Evolutionary conservation across 1,284 basidiomycete genomes (phyloP).

Genomic region (Apiotrichum gracile): DNA sequence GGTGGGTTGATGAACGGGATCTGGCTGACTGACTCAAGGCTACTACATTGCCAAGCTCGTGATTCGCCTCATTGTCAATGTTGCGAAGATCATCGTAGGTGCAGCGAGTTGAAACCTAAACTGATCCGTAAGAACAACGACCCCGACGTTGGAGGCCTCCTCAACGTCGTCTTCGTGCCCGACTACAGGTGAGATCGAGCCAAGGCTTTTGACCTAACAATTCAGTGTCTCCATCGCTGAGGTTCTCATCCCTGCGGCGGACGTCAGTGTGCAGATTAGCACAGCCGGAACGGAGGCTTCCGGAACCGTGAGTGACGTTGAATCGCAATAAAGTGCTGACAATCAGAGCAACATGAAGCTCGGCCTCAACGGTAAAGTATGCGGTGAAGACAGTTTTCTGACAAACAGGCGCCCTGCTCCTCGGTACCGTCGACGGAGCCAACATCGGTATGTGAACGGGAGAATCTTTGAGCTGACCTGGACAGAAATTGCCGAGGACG

Average conservation of each 20-base stretch:
- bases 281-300: constrained; percentile 80
- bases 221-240: constrained; percentile 71
- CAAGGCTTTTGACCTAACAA: neutral
- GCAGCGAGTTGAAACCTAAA: neutral
- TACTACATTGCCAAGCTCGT: constrained; percentile 56
- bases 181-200: constrained; percentile 57
- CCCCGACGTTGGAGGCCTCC: constrained; percentile 73
- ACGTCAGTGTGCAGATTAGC: constrained; percentile 87
- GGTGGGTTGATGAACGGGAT: constrained; percentile 13
- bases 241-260: constrained; percentile 81
- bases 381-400: neutral
- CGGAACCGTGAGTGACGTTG: constrained; percentile 31
- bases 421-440: constrained; percentile 68
- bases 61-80: constrained; percentile 86
- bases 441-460: constrained; percentile 59
- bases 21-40: constrained; percentile 13
- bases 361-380: constrained; percentile 49
- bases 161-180: constrained; percentile 70
- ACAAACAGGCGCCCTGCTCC: constrained; percentile 63
- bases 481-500: constrained; percentile 77
- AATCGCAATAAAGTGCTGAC: neutral
- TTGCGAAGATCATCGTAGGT: constrained; percentile 62
- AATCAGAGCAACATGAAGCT: constrained; percentile 76
- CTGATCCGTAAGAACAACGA: constrained; percentile 65
- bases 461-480: neutral